Percentiles rank a stretch among this genome's conserved stretches.
These are phyloP conservation scores for Aspergillus bridgeri DNA, from an alignment of 495 filamentous ascomycete genomes.

Conservation along the genomic window DNA sequence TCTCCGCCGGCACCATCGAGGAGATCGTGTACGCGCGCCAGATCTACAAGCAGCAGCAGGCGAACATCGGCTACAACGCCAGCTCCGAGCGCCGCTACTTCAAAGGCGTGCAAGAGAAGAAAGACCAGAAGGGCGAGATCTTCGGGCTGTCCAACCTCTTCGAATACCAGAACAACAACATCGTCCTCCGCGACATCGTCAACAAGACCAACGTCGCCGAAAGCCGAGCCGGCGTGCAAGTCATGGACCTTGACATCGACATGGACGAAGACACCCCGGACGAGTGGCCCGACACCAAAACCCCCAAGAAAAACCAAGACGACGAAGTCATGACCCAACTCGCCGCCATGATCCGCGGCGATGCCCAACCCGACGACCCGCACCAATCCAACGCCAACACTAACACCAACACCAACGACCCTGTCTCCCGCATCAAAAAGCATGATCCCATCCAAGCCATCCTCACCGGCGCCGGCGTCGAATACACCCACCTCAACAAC, in stretches of 20 bases:
- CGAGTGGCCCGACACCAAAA: conserved; percentile 11
- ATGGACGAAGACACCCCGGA: conserved; percentile 50
- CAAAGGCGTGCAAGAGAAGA: conserved; percentile 84
- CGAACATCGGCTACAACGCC: conserved; percentile 95
- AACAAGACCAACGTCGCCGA: conserved; percentile 98
- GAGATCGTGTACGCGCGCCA: conserved; percentile 97
- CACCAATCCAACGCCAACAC: conserved; percentile 17
- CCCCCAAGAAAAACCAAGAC: conserved; percentile 35
- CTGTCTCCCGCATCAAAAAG: conserved; percentile 32
- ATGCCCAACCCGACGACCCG: conserved; percentile 25
- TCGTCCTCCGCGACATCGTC: conserved; percentile 85
- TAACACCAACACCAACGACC: not conserved
- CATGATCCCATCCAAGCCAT: conserved; percentile 86
- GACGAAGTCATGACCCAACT: conserved; percentile 74
- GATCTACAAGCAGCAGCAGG: conserved; percentile 98
- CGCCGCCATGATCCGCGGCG: conserved; percentile 63
- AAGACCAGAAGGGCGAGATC: conserved; percentile 82
- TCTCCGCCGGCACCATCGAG: conserved; percentile 92
- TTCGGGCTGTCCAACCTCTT: conserved; percentile 91
- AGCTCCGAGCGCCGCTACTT: conserved; percentile 92
- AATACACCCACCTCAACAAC: conserved; percentile 95
- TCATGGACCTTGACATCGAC: conserved; percentile 69
- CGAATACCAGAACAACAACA: conserved; percentile 71
- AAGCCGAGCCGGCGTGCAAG: conserved; percentile 76
- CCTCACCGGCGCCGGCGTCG: conserved; percentile 80